Conservation (phyloP, 805 yeast species). For the Candida pseudoglaebosa region DNA sequence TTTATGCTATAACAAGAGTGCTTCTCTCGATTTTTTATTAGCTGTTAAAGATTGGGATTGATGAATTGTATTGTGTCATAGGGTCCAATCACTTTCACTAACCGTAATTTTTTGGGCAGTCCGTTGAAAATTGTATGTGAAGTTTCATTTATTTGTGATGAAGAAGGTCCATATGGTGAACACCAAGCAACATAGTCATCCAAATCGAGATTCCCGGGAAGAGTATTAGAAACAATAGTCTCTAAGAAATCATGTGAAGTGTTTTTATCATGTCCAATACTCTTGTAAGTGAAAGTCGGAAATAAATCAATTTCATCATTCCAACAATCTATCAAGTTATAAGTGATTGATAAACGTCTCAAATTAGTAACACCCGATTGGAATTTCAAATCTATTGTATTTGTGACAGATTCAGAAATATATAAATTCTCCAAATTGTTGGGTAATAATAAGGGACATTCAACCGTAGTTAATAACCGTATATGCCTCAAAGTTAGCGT, state of each 20-base stretch:
- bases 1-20: too few species aligned
- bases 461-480: neutral
- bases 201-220: neutral
- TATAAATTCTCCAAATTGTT: neutral
- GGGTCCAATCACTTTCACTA: too few species aligned
- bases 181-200: neutral
- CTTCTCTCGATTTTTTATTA: too few species aligned
- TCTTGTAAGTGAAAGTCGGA: neutral
- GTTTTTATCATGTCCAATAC: slow-evolving; percentile 2
- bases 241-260: slow-evolving; percentile 1
- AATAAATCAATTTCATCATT: neutral
- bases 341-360: neutral
- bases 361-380: slow-evolving; percentile 1
- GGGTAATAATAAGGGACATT: neutral
- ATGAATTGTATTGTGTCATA: too few species aligned
- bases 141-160: too few species aligned
- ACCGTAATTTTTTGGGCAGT: neutral
- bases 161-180: neutral
- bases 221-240: slow-evolving; percentile 1
- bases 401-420: neutral
- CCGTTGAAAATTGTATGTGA: neutral
- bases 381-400: slow-evolving; percentile 1
- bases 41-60: too few species aligned
- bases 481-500: neutral
- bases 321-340: neutral